Conservation (phyloP, 202 grass and related monocot genomes). For the Setaria viridis region DNA sequence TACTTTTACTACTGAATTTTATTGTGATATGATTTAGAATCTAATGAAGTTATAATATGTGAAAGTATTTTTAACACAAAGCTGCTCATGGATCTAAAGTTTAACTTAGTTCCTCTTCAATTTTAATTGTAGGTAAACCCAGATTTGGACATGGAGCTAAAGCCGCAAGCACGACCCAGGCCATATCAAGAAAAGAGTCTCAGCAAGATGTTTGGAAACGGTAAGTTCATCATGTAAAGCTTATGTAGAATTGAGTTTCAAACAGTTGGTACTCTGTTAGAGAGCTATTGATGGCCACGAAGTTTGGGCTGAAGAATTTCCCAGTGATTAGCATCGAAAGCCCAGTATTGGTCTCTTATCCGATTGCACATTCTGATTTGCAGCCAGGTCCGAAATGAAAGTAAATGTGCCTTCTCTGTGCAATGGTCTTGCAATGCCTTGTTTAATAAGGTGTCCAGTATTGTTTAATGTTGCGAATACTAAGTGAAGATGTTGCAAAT, state of each 20-base stretch:
- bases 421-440: constrained; percentile 11
- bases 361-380: neutral
- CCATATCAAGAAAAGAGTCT: constrained; percentile 98
- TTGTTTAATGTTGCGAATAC: constrained; percentile 15
- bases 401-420: neutral
- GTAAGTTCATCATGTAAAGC: constrained; percentile 50
- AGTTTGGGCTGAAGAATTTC: constrained; percentile 23
- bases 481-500: constrained; percentile 16
- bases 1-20: neutral
- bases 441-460: neutral
- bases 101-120: neutral
- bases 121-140: constrained; percentile 73
- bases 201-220: constrained; percentile 99
- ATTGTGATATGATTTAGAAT: neutral
- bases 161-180: constrained; percentile 86
- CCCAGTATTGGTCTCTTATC: neutral
- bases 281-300: neutral
- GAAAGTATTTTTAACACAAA: neutral
- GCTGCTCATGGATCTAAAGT: constrained; percentile 14
- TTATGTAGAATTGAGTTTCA: constrained; percentile 22
- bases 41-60: neutral
- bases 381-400: neutral
- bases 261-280: constrained; percentile 21
- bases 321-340: neutral
- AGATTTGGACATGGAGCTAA: constrained; percentile 97